Base-by-base conservation (phyloP, 345 rosid species). In the Aurinia saxatilis region DNA sequence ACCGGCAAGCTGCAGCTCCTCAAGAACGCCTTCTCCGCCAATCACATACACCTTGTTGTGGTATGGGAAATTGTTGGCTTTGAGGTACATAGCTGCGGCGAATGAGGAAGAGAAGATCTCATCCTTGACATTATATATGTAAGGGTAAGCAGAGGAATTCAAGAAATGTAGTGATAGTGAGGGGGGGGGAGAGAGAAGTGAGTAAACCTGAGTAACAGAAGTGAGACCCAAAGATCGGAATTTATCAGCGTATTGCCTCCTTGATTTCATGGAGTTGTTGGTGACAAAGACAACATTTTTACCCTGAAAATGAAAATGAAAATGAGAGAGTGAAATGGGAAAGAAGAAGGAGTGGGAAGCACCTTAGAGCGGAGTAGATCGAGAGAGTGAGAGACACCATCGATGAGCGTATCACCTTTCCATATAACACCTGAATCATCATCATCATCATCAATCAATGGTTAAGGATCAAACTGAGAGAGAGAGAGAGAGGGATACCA, bases 71-170 rank as follows among this genome's bases (percentile, higher is more conserved):
- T 83, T 70, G 66, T 82, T 85, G 60, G 82, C 68, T 52, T 89
- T 92, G 74, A 92, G 78, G 75, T 79, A 87, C 97, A 87, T 89
- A 37, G 95, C 97, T 8, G 95, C 93, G 1, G 95, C 95, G 50
- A 87, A 92, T 6, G 97, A 89, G 1, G 98, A 92, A 5, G 97
- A 85, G 61, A 89, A 84, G 34, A 92, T 89, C 77, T 92, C 97
- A 73, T 92, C 91, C 97, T 92, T n/a, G n/a, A n/a, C n/a, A n/a
- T n/a, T n/a, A n/a, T n/a, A n/a, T n/a, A n/a, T n/a, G n/a, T n/a
- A n/a, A n/a, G n/a, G n/a, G n/a, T n/a, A n/a, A n/a, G n/a, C n/a
- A n/a, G n/a, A n/a, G n/a, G n/a, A n/a, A n/a, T n/a, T n/a, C n/a
- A n/a, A n/a, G n/a, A n/a, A n/a, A n/a, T n/a, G n/a, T n/a, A n/a